Evolutionary conservation across 768 basidiomycete genomes (phyloP).

Genomic region (Hortiboletus campestris): DNA sequence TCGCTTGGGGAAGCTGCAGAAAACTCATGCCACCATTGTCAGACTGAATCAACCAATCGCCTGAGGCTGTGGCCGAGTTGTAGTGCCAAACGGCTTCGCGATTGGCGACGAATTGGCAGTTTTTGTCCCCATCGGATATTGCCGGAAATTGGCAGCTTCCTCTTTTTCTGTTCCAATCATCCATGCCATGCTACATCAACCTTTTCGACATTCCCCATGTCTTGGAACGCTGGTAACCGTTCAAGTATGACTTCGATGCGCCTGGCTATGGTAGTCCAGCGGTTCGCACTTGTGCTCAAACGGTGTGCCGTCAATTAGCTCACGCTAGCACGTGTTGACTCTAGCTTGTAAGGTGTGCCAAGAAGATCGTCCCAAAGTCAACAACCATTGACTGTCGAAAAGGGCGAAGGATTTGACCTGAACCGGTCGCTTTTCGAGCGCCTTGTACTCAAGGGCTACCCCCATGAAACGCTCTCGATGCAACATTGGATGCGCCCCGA

Average conservation of each 20-base stretch:
- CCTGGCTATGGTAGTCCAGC: neutral
- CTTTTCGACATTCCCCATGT: neutral
- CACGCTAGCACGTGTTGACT: constrained; percentile 8
- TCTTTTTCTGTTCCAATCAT: too few relatives aligned
- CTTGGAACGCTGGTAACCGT: neutral
- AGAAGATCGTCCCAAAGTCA: constrained; percentile 62
- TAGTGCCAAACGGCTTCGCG: too few relatives aligned
- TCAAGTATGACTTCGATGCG: neutral
- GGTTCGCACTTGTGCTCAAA: neutral
- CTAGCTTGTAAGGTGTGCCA: neutral
- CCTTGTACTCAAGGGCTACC: constrained; percentile 57
- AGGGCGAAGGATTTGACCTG: constrained; percentile 64
- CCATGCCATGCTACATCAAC: neutral
- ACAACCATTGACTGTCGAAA: constrained; percentile 71
- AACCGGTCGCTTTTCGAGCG: constrained; percentile 70
- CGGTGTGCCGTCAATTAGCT: neutral
- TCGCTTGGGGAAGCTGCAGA: too few relatives aligned
- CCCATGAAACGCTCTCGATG: constrained; percentile 50
- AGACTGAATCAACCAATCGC: too few relatives aligned
- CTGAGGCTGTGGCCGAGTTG: too few relatives aligned
- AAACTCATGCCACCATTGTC: too few relatives aligned
- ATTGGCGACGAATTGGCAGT: too few relatives aligned
- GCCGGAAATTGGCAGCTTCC: too few relatives aligned
- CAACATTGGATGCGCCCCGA: constrained; percentile 79
- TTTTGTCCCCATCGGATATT: too few relatives aligned